Conservation (phyloP, 352 stramenopile species). For the Halophytophthora polymorphica region DNA sequence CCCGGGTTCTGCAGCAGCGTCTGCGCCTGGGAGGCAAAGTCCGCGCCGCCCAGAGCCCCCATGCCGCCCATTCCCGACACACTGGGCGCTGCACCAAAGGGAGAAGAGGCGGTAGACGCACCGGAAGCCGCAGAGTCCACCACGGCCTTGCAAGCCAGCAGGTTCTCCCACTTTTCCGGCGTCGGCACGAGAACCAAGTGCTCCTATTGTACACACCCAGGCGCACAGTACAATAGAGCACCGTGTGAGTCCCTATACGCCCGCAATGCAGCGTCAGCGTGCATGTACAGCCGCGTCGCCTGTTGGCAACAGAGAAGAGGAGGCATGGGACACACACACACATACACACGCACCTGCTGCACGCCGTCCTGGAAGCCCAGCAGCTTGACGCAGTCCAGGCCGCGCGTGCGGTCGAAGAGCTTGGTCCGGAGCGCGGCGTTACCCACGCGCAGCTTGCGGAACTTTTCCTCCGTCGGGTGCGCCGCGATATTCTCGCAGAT, state of each 20-base stretch:
- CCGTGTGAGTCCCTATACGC: not conserved
- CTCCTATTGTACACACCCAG: too few relatives aligned
- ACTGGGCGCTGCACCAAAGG: conserved; percentile 15
- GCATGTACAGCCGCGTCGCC: too few relatives aligned
- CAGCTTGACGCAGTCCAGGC: conserved; percentile 55
- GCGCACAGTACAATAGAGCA: not conserved
- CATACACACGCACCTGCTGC: conserved; percentile 47
- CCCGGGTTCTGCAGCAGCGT: conserved; percentile 74
- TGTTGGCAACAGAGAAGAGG: too few relatives aligned
- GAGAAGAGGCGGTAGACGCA: conserved; percentile 2
- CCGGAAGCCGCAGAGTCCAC: conserved; percentile 41
- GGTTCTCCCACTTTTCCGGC: conserved; percentile 71
- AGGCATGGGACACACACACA: too few relatives aligned
- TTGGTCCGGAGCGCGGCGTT: conserved; percentile 67
- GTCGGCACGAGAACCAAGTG: conserved; percentile 68
- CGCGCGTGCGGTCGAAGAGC: conserved; percentile 56
- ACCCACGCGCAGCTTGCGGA: conserved; percentile 63
- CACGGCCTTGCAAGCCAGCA: conserved; percentile 63
- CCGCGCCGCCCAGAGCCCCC: conserved; percentile 14
- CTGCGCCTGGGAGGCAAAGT: conserved; percentile 59
- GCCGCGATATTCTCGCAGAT: conserved; percentile 80
- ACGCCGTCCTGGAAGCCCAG: conserved; percentile 71
- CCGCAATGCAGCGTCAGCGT: not conserved
- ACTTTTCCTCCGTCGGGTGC: conserved; percentile 75
- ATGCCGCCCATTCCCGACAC: conserved; percentile 16